Base-by-base conservation (phyloP, 2,329 filamentous ascomycete genomes). In the Huntiella abstrusa region DNA sequence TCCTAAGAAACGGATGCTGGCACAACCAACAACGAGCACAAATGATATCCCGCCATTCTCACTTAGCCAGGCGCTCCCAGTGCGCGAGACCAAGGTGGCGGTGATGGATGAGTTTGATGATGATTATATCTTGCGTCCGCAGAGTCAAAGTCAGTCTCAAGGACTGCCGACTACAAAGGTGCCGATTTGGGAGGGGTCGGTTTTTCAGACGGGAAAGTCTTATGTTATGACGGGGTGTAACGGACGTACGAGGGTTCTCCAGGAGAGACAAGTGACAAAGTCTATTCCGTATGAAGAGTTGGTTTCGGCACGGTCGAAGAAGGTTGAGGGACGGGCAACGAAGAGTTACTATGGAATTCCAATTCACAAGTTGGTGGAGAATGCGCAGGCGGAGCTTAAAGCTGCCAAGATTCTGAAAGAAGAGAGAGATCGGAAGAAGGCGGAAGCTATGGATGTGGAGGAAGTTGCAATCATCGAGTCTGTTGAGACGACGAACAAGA, bases 301-400 rank as follows among this genome's bases (percentile, higher is more conserved):
- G 53, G 72, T 83, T 3, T 79, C 80, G 16, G 70, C 75, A 8
- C 68, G 80, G 43, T 83, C 80, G 4, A 73, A 64, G 47, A 76
- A 71, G 1, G 76, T 74, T 51, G 72, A 79, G 48, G 79, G 80
- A 2, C 69, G 76, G 49, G 82, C 82, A 2, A 75, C 74, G 55
- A 75, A 75, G 54, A 80, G 78, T 54, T 96, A 87, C 62, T 98
- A 94, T 58, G 91, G 91, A 7, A 80, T 98, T 52, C 80, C 94
- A 41, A 91, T 98, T 33, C 86, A 95, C 59, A 69, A 76, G 47
- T 65, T 98, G 35, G 71, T 96, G 48, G 78, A 83, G 48, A 71
- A 80, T 12, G 81, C 81, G 3, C 65, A 73, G 45, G 70, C 71
- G 15, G 75, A 85, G 51, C 62, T 71, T 7, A 62, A 66, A 28